Percentiles rank a stretch among this genome's conserved stretches.
Conservation (phyloP, 352 stramenopile genomes). For the Pythium brachiatum region DNA sequence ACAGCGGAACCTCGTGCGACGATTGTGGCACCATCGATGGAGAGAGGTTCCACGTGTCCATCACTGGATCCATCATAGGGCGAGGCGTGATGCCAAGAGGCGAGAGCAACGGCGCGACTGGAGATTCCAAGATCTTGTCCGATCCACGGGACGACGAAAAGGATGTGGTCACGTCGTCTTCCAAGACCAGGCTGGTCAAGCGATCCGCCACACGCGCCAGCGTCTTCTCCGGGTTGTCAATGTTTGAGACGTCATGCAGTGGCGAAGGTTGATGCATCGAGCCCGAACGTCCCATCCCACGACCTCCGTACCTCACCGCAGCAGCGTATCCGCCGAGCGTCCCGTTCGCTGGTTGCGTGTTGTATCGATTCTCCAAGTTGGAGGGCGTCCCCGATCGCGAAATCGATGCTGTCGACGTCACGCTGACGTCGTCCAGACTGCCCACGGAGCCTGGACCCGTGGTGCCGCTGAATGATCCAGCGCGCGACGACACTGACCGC, state of each 20-base stretch:
- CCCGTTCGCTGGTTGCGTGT: conserved; percentile 33
- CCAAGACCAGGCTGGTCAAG: conserved; percentile 64
- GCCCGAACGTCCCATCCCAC: conserved; percentile 34
- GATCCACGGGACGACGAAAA: conserved; percentile 57
- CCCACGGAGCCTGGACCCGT: conserved; percentile 67
- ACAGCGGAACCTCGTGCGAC: conserved; percentile 38
- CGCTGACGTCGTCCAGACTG: conserved; percentile 63
- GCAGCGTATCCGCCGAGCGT: conserved; percentile 75
- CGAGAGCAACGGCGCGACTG: conserved; percentile 35
- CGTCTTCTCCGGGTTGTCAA: conserved; percentile 26
- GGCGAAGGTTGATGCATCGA: conserved; percentile 32
- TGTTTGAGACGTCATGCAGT: conserved; percentile 21
- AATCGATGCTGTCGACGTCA: conserved; percentile 47
- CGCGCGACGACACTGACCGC: conserved; percentile 69
- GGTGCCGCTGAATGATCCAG: conserved; percentile 76
- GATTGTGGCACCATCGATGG: conserved; percentile 45
- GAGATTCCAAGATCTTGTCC: conserved; percentile 56
- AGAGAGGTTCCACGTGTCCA: conserved; percentile 81
- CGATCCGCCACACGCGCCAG: conserved; percentile 55
- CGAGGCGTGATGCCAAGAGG: conserved; percentile 52
- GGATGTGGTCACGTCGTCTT: conserved; percentile 46
- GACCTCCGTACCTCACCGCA: conserved; percentile 67
- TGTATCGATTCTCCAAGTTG: conserved; percentile 30
- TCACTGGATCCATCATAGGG: conserved; percentile 58
- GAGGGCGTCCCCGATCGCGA: conserved; percentile 59